Evolutionary conservation across 2,329 filamentous ascomycete species (phyloP), one percentile per base, ranked within the genome.

Genomic region (Rutstroemia sp.): DNA sequence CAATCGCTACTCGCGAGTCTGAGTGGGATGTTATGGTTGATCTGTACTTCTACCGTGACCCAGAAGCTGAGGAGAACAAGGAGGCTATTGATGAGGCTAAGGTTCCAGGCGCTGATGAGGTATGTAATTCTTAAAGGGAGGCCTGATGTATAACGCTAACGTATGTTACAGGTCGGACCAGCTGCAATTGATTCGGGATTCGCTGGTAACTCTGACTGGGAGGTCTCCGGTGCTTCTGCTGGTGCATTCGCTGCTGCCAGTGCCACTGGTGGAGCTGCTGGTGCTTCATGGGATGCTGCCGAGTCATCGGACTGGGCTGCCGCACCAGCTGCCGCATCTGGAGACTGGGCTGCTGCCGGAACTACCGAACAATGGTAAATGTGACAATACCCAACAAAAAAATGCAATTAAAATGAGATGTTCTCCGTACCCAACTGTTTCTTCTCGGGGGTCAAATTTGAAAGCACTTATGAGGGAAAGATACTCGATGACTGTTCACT

Each of bases 21-120:
- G 89, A 95, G 76, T 99, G 94, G 94, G 94, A 99, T 75, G 88
- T 95, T 79, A 97, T 99, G 87, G 90, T 95, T 72, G 94, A 99
- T 87, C 81, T 99, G 72, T 99, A 99, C 90, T 99, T 99, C 87
- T 71, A 99, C 89, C 94, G 95, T 76, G 95, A 99, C 79, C 94
- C 95, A 70, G 94, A 99, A 80, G 91, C 92, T 68, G 94, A 99
- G 86, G 94, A 96, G 76, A 92, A 96, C 85, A 96, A 99, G 81
- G 95, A 96, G 75, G 81, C 86, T 66, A 88, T 89, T 74, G 88
- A 92, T 75, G 92, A 97, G 82, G 71, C 79, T 69, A 96, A 97
- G 87, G 79, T 86, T 63, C 80, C 89, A 65, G 87, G 84, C 71
- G 87, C 81, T 68, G 92, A 96, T 67, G 92, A 96, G 50, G 54